Conservation (phyloP, 768 basidiomycete genomes). For the Termitomyces sp. region DNA sequence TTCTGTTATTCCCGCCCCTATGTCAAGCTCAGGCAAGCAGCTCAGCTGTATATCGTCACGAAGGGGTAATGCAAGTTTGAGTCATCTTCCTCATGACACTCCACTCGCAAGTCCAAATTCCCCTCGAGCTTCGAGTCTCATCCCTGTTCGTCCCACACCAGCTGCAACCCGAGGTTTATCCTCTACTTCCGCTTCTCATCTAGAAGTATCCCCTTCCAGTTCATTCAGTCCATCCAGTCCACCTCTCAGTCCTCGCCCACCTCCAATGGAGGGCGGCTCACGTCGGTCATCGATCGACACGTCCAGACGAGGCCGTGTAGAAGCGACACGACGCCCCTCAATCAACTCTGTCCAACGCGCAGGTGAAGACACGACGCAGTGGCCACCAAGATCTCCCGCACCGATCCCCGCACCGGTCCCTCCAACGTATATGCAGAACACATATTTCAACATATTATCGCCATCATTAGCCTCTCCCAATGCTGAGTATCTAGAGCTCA, state of each 20-base stretch:
- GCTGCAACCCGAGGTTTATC: slow-evolving; percentile 37
- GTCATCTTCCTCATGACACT: slow-evolving; percentile 33
- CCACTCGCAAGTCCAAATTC: slow-evolving; percentile 32
- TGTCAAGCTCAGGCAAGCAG: slow-evolving; percentile 28
- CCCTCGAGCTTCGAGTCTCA: slow-evolving; percentile 34
- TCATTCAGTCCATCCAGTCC: slow-evolving; percentile 8
- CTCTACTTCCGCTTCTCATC: slow-evolving; percentile 36
- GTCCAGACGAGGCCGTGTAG: slow-evolving; percentile 25
- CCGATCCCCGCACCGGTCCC: slow-evolving; percentile 41
- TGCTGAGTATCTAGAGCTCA: slow-evolving; percentile 60
- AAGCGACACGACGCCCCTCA: slow-evolving; percentile 13
- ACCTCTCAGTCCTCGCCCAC: slow-evolving; percentile 25
- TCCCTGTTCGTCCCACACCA: slow-evolving; percentile 38
- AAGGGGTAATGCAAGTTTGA: slow-evolving; percentile 30
- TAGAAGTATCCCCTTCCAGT: slow-evolving; percentile 36
- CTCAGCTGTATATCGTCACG: slow-evolving; percentile 27
- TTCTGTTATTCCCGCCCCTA: slow-evolving; percentile 45
- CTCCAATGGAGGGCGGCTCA: slow-evolving; percentile 29
- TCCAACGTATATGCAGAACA: slow-evolving; percentile 51
- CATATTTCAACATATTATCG: slow-evolving; percentile 55
- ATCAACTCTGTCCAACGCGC: slow-evolving; percentile 25
- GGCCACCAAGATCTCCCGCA: slow-evolving; percentile 26
- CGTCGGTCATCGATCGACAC: slow-evolving; percentile 32
- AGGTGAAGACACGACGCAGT: slow-evolving; percentile 30
- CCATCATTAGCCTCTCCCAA: slow-evolving; percentile 47